Conservation (phyloP, 1,284 basidiomycete species). For the Prillingera fragicola region DNA sequence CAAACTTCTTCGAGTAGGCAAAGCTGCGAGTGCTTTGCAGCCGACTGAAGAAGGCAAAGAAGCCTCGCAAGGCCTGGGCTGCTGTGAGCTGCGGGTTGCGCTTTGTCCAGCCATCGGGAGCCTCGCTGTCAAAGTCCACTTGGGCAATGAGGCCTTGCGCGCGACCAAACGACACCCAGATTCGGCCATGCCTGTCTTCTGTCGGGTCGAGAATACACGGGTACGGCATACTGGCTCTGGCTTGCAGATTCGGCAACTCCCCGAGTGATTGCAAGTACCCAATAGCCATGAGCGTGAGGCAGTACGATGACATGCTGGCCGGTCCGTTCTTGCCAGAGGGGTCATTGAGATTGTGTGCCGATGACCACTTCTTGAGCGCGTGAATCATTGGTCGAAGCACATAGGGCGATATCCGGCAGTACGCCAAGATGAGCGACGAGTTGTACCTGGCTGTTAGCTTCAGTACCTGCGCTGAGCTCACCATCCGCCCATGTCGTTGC, state of each 20-base stretch:
- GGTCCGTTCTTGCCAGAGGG: conserved; percentile 33
- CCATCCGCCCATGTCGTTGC: conserved; percentile 47
- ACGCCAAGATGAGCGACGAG: conserved; percentile 44
- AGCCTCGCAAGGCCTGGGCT: conserved; percentile 33
- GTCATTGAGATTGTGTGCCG: conserved; percentile 41
- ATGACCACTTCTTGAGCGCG: conserved; percentile 44
- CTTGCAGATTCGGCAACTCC: conserved; percentile 43
- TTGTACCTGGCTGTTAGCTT: conserved; percentile 36
- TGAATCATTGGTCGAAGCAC: conserved; percentile 46
- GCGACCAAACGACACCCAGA: conserved; percentile 41
- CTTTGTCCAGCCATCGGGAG: conserved; percentile 24
- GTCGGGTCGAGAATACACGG: conserved; percentile 1
- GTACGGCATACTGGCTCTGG: conserved; percentile 14
- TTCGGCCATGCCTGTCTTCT: conserved; percentile 8
- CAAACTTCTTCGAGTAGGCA: conserved; percentile 19
- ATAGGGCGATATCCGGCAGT: conserved; percentile 42
- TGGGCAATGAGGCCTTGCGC: conserved; percentile 32
- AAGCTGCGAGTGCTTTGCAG: conserved; percentile 13
- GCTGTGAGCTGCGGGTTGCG: conserved; percentile 21
- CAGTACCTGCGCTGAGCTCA: conserved; percentile 11
- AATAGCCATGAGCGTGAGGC: conserved; percentile 46
- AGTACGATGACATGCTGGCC: conserved; percentile 46
- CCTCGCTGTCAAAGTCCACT: conserved; percentile 23
- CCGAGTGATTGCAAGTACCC: conserved; percentile 42
- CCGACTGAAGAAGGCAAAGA: conserved; percentile 33